phyloP scores from a whole-genome alignment of 768 basidiomycete species.

The Lentinula aciculospora region DNA sequence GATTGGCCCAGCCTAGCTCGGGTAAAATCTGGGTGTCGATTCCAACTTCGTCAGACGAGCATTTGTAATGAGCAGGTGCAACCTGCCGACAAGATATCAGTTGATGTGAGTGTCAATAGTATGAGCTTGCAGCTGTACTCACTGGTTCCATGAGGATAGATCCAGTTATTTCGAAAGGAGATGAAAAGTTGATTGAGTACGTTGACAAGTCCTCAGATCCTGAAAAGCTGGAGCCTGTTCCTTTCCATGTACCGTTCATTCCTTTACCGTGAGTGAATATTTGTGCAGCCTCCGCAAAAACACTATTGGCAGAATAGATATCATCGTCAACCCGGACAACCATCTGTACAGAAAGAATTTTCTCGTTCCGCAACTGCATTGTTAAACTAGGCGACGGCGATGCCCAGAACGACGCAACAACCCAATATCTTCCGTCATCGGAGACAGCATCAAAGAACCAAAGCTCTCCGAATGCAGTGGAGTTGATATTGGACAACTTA shows the following conservation, averaged over 20 bases:
- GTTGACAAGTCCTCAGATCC: neutral
- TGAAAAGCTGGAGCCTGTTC: slow-evolving; percentile 11
- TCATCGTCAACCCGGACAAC: slow-evolving; percentile 5
- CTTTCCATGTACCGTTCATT: slow-evolving; percentile 9
- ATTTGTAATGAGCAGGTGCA: slow-evolving; percentile 11
- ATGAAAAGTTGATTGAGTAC: slow-evolving; percentile 8
- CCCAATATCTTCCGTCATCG: slow-evolving; percentile 6
- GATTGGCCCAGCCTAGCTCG: slow-evolving; percentile 13
- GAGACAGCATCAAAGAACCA: slow-evolving; percentile 17
- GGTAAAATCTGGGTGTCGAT: slow-evolving; percentile 8
- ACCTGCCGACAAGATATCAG: neutral
- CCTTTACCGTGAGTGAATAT: neutral
- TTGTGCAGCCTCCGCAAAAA: slow-evolving; percentile 2
- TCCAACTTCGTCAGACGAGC: slow-evolving; percentile 5
- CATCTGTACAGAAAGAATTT: slow-evolving; percentile 5
- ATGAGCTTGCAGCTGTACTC: neutral
- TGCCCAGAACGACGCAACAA: slow-evolving; percentile 13
- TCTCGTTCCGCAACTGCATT: neutral
- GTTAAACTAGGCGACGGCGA: neutral
- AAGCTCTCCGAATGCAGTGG: slow-evolving; percentile 10
- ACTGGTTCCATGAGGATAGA: slow-evolving; percentile 7
- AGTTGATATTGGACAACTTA: slow-evolving; percentile 11
- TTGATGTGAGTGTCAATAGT: too few species aligned
- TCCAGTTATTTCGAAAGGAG: slow-evolving; percentile 11
- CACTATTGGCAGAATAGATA: neutral